Evolutionary conservation across 2,329 filamentous ascomycete species (phyloP).

Genomic region (Colletotrichum cuscutae): DNA sequence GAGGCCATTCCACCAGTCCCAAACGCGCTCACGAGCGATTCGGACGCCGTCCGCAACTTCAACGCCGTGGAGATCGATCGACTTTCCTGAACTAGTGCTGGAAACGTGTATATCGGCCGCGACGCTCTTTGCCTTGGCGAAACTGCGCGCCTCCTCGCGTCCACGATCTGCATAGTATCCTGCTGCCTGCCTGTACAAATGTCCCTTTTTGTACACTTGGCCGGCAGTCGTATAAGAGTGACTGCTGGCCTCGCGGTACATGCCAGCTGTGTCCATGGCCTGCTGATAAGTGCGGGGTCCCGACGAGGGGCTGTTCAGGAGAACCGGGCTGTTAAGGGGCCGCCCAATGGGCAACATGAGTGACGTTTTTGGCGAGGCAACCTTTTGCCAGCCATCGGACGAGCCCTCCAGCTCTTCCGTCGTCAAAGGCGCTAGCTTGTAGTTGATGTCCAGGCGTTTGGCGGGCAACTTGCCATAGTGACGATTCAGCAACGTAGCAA

Average conservation of each 20-base stretch:
- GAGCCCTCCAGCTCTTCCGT: slow-evolving; percentile 44
- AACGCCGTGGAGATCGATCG: slow-evolving; percentile 86
- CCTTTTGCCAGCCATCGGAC: slow-evolving; percentile 26
- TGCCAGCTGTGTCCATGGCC: slow-evolving; percentile 39
- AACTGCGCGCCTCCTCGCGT: slow-evolving; percentile 69
- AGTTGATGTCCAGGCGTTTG: slow-evolving; percentile 49
- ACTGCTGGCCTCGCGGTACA: slow-evolving; percentile 41
- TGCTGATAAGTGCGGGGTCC: slow-evolving; percentile 23
- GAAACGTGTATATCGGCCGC: slow-evolving; percentile 78
- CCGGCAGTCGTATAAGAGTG: slow-evolving; percentile 51
- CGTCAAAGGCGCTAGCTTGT: slow-evolving; percentile 50
- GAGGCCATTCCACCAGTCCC: slow-evolving; percentile 79
- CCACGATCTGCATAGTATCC: slow-evolving; percentile 79
- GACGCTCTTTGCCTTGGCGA: slow-evolving; percentile 68
- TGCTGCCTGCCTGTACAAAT: slow-evolving; percentile 79
- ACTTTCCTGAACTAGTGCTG: slow-evolving; percentile 67
- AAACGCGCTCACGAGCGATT: slow-evolving; percentile 76
- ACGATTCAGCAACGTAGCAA: slow-evolving; percentile 53
- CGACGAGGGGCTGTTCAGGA: neutral
- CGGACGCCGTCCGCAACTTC: slow-evolving; percentile 82
- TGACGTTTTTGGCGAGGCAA: slow-evolving; percentile 8
- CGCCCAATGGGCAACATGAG: slow-evolving; percentile 10
- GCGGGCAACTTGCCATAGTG: slow-evolving; percentile 53
- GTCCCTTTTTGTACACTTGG: slow-evolving; percentile 58
- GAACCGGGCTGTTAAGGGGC: slow-evolving; percentile 19